Conservation (phyloP, 352 stramenopile genomes). For the Phytophthora hibernalis region DNA sequence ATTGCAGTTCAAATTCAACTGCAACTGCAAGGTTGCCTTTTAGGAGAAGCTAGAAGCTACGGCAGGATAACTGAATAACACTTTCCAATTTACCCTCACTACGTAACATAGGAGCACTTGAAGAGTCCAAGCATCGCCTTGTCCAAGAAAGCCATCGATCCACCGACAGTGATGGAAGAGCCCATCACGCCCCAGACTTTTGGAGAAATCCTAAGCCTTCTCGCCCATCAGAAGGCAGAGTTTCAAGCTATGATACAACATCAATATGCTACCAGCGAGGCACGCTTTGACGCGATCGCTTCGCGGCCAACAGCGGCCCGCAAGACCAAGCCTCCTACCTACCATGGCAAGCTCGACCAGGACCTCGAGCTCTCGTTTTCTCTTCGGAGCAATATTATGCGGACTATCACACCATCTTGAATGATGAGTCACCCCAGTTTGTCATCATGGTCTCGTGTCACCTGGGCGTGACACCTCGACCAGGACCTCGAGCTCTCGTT, state of each 20-base stretch:
- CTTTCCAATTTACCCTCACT: too few species aligned
- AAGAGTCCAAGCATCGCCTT: too few species aligned
- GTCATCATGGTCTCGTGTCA: background rate
- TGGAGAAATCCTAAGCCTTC: too few species aligned
- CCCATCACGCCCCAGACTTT: too few species aligned
- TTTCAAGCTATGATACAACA: background rate
- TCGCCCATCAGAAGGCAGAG: background rate
- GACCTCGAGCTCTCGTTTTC: slow-evolving; percentile 1
- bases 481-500: too few species aligned
- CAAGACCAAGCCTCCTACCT: background rate
- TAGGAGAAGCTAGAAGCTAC: too few species aligned
- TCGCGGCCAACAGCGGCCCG: background rate
- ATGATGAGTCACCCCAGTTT: background rate
- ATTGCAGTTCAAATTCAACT: too few species aligned
- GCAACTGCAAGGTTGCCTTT: too few species aligned
- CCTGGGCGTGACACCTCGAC: background rate
- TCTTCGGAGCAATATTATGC: background rate
- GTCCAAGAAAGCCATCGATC: too few species aligned
- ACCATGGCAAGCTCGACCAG: background rate
- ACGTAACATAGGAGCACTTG: too few species aligned
- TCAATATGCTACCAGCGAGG: background rate
- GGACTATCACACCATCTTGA: background rate
- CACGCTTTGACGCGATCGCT: background rate
- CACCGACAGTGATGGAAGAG: too few species aligned
- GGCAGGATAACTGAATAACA: too few species aligned